Percentiles rank a stretch among this genome's conserved stretches.
These are phyloP conservation scores for Sporothrix sp. DNA, from an alignment of 2,329 filamentous ascomycete genomes.

Conservation along the genomic window DNA sequence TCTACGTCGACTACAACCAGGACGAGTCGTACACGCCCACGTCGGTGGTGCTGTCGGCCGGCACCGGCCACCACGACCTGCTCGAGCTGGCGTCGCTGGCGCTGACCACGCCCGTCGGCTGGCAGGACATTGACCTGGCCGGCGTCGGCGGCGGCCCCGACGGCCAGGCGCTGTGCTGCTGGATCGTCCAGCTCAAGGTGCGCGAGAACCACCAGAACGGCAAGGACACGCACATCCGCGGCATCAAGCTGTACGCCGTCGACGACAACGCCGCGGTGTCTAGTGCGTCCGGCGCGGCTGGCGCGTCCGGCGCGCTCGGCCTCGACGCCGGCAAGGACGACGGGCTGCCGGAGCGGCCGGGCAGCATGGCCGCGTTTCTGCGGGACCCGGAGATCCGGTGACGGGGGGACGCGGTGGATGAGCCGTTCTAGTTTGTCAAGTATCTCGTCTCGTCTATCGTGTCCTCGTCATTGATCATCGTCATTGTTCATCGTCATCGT, in stretches of 20 bases:
- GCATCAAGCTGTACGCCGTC: conserved; percentile 72
- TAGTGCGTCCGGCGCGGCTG: neutral
- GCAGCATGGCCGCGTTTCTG: conserved; percentile 31
- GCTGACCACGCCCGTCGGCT: conserved; percentile 71
- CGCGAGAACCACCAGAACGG: conserved; percentile 98
- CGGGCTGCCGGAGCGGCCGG: conserved; percentile 23
- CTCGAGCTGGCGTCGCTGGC: conserved; percentile 77
- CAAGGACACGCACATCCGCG: conserved; percentile 95
- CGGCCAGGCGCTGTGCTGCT: conserved; percentile 71
- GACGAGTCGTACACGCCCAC: conserved; percentile 97
- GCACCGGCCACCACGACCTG: conserved; percentile 84
- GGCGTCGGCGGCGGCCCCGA: conserved; percentile 49
- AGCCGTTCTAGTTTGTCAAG: too few relatives aligned
- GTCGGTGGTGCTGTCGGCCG: conserved; percentile 78
- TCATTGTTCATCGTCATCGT: too few relatives aligned
- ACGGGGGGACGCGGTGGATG: too few relatives aligned
- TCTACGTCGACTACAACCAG: conserved; percentile 81
- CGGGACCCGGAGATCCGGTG: conserved; percentile 34
- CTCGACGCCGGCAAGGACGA: conserved; percentile 24
- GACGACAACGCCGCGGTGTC: conserved; percentile 32
- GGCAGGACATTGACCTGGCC: conserved; percentile 69
- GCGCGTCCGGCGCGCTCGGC: conserved; percentile 15
- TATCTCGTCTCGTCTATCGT: too few relatives aligned
- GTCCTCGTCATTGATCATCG: too few relatives aligned
- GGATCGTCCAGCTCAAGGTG: conserved; percentile 81